Evolutionary conservation across 192 early-diverging fungal genomes (phyloP).

Genomic region (Helicostylum pulchrum): DNA sequence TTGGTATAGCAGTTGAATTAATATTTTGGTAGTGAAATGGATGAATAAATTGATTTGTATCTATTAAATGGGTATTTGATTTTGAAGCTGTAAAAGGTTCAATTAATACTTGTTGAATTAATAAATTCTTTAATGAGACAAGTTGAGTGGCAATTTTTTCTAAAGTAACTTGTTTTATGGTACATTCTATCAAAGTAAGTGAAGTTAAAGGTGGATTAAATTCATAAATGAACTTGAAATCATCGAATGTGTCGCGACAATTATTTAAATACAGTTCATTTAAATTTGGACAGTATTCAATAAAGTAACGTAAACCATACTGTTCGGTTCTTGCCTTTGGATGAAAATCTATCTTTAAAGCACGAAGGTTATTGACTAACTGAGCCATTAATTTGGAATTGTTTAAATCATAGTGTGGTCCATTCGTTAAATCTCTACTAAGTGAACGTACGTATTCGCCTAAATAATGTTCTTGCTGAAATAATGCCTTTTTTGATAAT

Average conservation of each 20-base stretch:
- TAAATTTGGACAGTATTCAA: constrained; percentile 24
- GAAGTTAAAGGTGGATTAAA: constrained; percentile 8
- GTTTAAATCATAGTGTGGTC: constrained; percentile 25
- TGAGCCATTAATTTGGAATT: constrained; percentile 33
- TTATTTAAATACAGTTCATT: constrained; percentile 32
- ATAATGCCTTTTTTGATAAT: constrained; percentile 18
- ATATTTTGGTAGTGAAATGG: constrained; percentile 8
- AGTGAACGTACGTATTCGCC: constrained; percentile 32
- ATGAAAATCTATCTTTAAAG: constrained; percentile 36
- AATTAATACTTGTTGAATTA: constrained; percentile 27
- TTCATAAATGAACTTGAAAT: constrained; percentile 25
- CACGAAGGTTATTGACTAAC: constrained; percentile 27
- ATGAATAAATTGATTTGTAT: not conserved
- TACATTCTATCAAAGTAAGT: constrained; percentile 26
- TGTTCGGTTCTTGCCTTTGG: constrained; percentile 16
- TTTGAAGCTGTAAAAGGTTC: constrained; percentile 13
- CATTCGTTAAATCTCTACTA: constrained; percentile 26
- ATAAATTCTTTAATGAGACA: constrained; percentile 11
- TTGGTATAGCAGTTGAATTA: constrained; percentile 15
- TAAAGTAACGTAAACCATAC: constrained; percentile 32
- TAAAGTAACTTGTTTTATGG: constrained; percentile 25
- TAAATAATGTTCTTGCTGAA: constrained; percentile 15
- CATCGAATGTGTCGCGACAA: constrained; percentile 34
- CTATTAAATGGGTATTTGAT: not conserved
- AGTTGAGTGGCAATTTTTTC: constrained; percentile 1